Evolutionary conservation across 2,329 filamentous ascomycete species (phyloP), one percentile per base, ranked within the genome.

Genomic region (Curvularia hawaiiensis): DNA sequence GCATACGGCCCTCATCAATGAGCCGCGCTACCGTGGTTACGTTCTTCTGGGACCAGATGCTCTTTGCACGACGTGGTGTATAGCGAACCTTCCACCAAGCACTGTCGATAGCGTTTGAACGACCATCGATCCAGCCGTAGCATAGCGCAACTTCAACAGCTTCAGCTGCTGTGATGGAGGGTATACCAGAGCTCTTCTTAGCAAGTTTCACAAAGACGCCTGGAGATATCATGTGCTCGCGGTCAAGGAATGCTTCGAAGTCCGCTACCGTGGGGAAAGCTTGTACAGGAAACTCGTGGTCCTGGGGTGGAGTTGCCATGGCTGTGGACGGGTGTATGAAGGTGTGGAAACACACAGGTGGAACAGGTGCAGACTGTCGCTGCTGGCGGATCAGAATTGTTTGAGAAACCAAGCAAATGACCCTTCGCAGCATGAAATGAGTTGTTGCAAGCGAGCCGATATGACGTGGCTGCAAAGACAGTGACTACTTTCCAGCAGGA

Each of bases 91-190:
- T 67, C 68, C 83, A 87, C 62, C 79, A 80, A 3, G 72, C 64
- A 0, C 77, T 77, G 60, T 86, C 80, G 46, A 77, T 69, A 3
- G 74, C 56, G 46, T 78, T 77, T 2, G 78, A 78, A 64, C 85
- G 84, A 0, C 85, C 84, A 67, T 88, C 85, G 55, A 88, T 88
- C 85, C 85, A 88, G 41, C 86, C 85, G 65, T 82, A 83, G 68
- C 85, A 87, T 7, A 88, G 77, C 1, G 85, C 84, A 33, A 78
- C 72, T 65, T 87, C 82, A 18, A 88, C 78, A 1, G 85, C 85
- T 66, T 86, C 71, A 7, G 74, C 58, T 65, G 78, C 67, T 16
- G 78, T 79, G 14, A 86, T 71, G 0, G 82, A 81, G 1, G 75
- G 60, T n/a, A 78, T 70, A 3, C 71, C 67, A 1, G 78, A 78